These are phyloP conservation scores for Tricholoma saponaceum DNA, from an alignment of 768 basidiomycete species.

Conservation along the genomic window DNA sequence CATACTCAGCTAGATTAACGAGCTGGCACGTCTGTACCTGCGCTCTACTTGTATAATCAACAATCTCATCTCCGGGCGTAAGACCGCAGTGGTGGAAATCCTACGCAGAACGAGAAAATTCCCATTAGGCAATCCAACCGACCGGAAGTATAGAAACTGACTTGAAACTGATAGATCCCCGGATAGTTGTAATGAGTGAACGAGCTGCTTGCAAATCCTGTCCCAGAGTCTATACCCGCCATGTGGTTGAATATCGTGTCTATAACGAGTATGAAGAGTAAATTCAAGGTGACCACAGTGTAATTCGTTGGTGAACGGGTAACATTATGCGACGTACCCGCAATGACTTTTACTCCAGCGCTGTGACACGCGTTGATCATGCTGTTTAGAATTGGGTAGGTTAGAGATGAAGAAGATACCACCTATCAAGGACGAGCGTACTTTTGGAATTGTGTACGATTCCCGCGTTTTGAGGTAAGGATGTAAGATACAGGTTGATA, in stretches of 20 bases:
- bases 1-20: slow-evolving; percentile 48
- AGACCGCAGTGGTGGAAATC: slow-evolving; percentile 67
- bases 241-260: slow-evolving; percentile 68
- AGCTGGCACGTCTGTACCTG: slow-evolving; percentile 61
- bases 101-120: slow-evolving; percentile 13
- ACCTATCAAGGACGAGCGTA: slow-evolving; percentile 14
- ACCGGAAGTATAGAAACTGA: slow-evolving; percentile 26
- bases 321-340: too few relatives aligned
- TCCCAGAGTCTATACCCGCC: slow-evolving; percentile 45
- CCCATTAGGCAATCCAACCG: neutral
- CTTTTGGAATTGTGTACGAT: slow-evolving; percentile 46
- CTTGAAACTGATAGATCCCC: slow-evolving; percentile 42
- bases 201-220: slow-evolving; percentile 43
- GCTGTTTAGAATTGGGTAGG: too few relatives aligned
- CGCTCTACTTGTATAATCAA: slow-evolving; percentile 44
- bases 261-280: slow-evolving; percentile 7
- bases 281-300: too few relatives aligned
- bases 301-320: too few relatives aligned
- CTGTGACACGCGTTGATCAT: slow-evolving; percentile 49
- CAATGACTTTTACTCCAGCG: slow-evolving; percentile 55
- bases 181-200: slow-evolving; percentile 54
- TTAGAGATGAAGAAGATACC: too few relatives aligned
- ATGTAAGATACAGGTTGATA: slow-evolving; percentile 68
- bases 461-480: slow-evolving; percentile 62
- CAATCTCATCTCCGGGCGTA: slow-evolving; percentile 47